Evolutionary conservation across 2,329 filamentous ascomycete genomes (phyloP).

Genomic region (Aspergillus jensenii): DNA sequence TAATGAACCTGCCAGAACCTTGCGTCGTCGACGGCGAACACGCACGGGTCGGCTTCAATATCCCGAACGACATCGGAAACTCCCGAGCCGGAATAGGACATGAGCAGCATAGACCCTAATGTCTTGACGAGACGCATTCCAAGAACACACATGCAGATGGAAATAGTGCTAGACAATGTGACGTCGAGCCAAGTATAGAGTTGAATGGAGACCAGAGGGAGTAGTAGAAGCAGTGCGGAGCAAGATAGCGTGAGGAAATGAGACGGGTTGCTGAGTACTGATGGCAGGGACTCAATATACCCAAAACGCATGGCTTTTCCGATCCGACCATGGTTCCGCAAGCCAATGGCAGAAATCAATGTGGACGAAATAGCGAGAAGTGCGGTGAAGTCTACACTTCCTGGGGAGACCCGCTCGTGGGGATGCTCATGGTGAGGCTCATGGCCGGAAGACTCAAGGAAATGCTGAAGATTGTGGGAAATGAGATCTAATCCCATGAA

Average conservation of each 20-base stretch:
- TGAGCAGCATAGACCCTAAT: conserved; percentile 90
- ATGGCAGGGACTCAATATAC: conserved; percentile 77
- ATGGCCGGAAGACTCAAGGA: conserved; percentile 77
- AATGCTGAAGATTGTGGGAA: conserved; percentile 88
- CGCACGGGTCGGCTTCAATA: conserved; percentile 75
- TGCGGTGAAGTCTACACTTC: conserved; percentile 78
- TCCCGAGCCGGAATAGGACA: conserved; percentile 70
- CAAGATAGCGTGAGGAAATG: conserved; percentile 92
- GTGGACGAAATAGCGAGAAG: conserved; percentile 80
- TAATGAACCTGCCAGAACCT: conserved; percentile 99
- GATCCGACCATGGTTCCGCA: conserved; percentile 90
- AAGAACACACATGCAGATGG: conserved; percentile 82
- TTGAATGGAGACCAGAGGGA: conserved; percentile 78
- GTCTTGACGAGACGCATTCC: conserved; percentile 80
- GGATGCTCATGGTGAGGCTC: conserved; percentile 69
- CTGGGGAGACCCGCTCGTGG: conserved; percentile 68
- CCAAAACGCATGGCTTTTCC: conserved; percentile 86
- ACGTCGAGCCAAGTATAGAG: conserved; percentile 83
- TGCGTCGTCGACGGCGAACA: conserved; percentile 80
- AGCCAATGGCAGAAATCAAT: conserved; percentile 77
- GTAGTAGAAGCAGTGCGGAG: conserved; percentile 73
- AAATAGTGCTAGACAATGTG: conserved; percentile 75
- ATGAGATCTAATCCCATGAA: conserved; percentile 97
- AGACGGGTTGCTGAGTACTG: conserved; percentile 88
- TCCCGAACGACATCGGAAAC: conserved; percentile 77